phyloP scores from a whole-genome alignment of 2,329 filamentous ascomycete species.

The Juglanconis oblonga region DNA sequence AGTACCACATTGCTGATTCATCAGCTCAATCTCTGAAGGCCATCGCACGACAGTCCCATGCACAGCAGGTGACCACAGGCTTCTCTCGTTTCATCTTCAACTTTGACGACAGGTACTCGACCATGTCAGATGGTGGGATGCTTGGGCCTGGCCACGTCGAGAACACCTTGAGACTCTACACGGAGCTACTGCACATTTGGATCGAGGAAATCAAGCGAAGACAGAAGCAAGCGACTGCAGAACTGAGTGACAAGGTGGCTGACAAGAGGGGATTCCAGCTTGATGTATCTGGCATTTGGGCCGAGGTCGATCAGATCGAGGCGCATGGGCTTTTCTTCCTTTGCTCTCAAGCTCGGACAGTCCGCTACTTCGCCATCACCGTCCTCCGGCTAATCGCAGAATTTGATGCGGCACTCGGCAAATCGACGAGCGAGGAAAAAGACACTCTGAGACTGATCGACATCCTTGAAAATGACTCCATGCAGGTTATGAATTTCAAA shows the following conservation, averaged over 20 bases:
- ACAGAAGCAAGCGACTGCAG: slow-evolving; percentile 67
- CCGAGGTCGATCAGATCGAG: slow-evolving; percentile 94
- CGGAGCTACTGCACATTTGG: slow-evolving; percentile 94
- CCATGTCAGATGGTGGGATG: slow-evolving; percentile 97
- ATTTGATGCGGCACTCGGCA: slow-evolving; percentile 85
- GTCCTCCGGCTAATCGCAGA: slow-evolving; percentile 89
- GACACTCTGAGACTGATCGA: slow-evolving; percentile 77
- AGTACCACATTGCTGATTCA: slow-evolving; percentile 85
- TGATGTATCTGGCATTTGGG: slow-evolving; percentile 83
- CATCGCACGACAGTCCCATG: slow-evolving; percentile 88
- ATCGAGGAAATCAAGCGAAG: slow-evolving; percentile 93
- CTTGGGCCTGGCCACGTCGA: slow-evolving; percentile 92
- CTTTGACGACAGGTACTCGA: slow-evolving; percentile 95
- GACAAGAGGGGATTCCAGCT: slow-evolving; percentile 74
- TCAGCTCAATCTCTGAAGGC: slow-evolving; percentile 92
- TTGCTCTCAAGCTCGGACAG: slow-evolving; percentile 89
- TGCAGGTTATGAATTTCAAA: slow-evolving; percentile 86
- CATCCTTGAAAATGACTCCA: slow-evolving; percentile 86
- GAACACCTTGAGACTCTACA: slow-evolving; percentile 86
- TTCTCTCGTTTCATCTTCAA: slow-evolving; percentile 98
- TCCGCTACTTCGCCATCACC: slow-evolving; percentile 86
- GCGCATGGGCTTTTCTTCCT: slow-evolving; percentile 96
- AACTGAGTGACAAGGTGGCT: slow-evolving; percentile 59
- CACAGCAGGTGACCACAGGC: slow-evolving; percentile 92
- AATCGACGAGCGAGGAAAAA: slow-evolving; percentile 55